These are phyloP conservation scores for Malania oleifera DNA, from an alignment of 164 flowering plant species.

Conservation along the genomic window DNA sequence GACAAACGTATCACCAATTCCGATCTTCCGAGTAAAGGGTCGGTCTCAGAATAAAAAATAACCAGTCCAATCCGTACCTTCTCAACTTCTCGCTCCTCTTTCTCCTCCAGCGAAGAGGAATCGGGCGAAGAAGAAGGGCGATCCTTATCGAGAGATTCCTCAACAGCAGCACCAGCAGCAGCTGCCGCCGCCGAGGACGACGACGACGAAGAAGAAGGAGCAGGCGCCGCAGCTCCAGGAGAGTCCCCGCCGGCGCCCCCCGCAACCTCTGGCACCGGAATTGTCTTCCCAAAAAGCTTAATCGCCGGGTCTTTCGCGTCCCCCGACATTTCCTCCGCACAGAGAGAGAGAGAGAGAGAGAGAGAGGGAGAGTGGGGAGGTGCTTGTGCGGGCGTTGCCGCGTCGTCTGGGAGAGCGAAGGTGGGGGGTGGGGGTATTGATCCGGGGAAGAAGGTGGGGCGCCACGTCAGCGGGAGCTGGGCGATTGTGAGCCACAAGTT, in stretches of 20 bases:
- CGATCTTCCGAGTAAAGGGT: constrained; percentile 7
- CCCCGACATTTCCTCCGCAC: constrained; percentile 27
- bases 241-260: constrained; percentile 2
- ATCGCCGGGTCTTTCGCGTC: constrained; percentile 38
- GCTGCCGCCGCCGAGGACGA: not conserved
- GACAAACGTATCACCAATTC: constrained; percentile 7
- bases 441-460: constrained; percentile 10
- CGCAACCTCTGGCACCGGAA: constrained; percentile 27
- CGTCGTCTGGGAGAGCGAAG: constrained; percentile 11
- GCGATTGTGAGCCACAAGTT: constrained; percentile 32
- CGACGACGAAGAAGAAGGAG: not conserved
- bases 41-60: constrained; percentile 1
- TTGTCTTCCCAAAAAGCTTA: constrained; percentile 40
- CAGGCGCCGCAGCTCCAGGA: not conserved
- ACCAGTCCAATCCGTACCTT: constrained; percentile 20
- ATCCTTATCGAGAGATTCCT: constrained; percentile 12
- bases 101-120: constrained; percentile 12
- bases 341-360: not conserved
- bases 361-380: constrained; percentile 6
- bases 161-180: not conserved
- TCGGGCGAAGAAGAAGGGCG: constrained; percentile 4
- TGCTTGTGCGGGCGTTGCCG: not conserved
- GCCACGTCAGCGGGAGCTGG: constrained; percentile 26
- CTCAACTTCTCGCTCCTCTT: constrained; percentile 13
- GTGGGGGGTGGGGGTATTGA: constrained; percentile 14